Percentiles rank a stretch among this genome's conserved stretches.
Conservation (phyloP, 345 rosid genomes). For the Bruguiera parviflora region DNA sequence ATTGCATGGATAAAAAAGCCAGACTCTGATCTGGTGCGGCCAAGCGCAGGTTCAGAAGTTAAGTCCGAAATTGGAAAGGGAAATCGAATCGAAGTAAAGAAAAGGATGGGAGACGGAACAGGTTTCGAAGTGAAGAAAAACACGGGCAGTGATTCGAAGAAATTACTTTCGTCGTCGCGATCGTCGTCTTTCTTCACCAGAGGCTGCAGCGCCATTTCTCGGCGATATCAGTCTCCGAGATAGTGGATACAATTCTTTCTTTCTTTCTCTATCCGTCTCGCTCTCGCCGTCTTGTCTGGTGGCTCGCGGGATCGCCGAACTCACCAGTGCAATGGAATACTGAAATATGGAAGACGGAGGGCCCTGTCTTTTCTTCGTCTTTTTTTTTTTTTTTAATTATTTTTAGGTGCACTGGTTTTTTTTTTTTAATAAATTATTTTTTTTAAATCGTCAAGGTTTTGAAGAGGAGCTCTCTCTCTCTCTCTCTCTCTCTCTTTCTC, state of each 20-base stretch:
- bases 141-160: neutral
- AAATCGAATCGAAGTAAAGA: slow-evolving; percentile 6
- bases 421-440: no score
- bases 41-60: slow-evolving; percentile 9
- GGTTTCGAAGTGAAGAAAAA: no score
- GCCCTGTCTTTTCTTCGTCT: neutral
- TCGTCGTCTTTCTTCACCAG: slow-evolving; percentile 95
- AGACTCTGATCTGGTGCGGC: slow-evolving; percentile 29
- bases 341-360: slow-evolving; percentile 24
- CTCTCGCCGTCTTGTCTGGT: neutral
- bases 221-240: slow-evolving; percentile 19
- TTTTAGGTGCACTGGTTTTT: no score
- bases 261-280: neutral
- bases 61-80: neutral
- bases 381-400: no score
- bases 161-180: slow-evolving; percentile 89
- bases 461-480: no score
- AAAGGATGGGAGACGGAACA: neutral
- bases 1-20: slow-evolving; percentile 48
- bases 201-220: slow-evolving; percentile 92
- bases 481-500: no score
- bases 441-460: no score
- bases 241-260: neutral
- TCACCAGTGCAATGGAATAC: slow-evolving; percentile 11
- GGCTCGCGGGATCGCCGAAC: no score